A percentile compares a stretch with the other conserved stretches of the same genome.
These are phyloP conservation scores for Clonostachys rhizophaga DNA, from an alignment of 2,329 filamentous ascomycete species.

Conservation along the genomic window DNA sequence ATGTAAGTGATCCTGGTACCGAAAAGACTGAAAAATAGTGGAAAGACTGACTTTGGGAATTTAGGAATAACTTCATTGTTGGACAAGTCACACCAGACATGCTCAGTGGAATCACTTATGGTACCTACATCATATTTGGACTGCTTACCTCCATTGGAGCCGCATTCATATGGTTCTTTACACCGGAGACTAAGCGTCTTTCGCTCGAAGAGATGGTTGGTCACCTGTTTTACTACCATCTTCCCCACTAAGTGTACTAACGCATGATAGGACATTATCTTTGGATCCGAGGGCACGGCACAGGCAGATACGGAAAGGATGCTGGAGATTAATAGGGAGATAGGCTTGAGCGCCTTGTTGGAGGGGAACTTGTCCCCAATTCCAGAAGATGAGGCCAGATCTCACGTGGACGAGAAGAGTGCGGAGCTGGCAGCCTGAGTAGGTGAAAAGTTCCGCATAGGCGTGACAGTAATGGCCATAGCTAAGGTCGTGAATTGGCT, in stretches of 20 bases:
- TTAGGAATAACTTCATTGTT: constrained; percentile 55
- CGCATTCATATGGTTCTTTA: constrained; percentile 57
- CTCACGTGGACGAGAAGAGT: too few species aligned
- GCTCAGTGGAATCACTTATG: constrained; percentile 59
- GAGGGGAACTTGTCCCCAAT: neutral
- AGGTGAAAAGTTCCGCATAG: too few species aligned
- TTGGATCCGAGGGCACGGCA: constrained; percentile 62
- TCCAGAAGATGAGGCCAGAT: too few species aligned
- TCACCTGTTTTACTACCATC: neutral
- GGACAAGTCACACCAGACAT: constrained; percentile 68
- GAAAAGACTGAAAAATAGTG: neutral
- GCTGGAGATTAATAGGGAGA: constrained; percentile 67
- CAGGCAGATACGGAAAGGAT: constrained; percentile 65
- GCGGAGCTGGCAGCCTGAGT: too few species aligned
- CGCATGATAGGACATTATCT: constrained; percentile 51
- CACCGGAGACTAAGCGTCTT: constrained; percentile 60
- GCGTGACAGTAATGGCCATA: too few species aligned
- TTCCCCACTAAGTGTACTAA: constrained; percentile 1
- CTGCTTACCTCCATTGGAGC: constrained; percentile 59
- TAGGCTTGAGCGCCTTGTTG: constrained; percentile 51
- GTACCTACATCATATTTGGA: constrained; percentile 70
- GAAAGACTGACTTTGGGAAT: neutral
- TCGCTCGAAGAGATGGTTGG: constrained; percentile 60
- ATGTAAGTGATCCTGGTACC: constrained; percentile 35
- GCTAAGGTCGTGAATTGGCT: too few species aligned